Conservation (phyloP, 441 rosid species). For the Pelargonium australe region DNA sequence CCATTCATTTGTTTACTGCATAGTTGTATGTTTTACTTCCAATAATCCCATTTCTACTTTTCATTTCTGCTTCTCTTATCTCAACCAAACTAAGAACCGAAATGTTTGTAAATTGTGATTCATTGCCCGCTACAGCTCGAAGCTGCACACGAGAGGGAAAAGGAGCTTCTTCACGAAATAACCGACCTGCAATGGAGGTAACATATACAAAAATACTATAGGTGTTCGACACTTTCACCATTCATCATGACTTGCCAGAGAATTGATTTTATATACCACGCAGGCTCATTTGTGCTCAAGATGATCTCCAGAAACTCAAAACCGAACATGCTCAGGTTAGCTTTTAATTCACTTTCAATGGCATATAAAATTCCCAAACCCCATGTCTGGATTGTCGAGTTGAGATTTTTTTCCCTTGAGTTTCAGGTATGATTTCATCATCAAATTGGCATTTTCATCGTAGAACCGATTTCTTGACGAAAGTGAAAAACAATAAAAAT, state of each 20-base stretch:
- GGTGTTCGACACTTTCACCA: not conserved
- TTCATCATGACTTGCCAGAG: not conserved
- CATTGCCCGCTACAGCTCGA: slow-evolving; percentile 49
- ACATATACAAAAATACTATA: not conserved
- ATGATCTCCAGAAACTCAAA: slow-evolving; percentile 74
- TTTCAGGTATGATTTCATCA: too few relatives aligned
- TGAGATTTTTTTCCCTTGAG: too few relatives aligned
- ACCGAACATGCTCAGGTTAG: slow-evolving; percentile 65
- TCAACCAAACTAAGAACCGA: too few relatives aligned
- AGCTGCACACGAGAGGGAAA: slow-evolving; percentile 82
- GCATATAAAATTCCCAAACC: not conserved
- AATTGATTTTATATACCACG: slow-evolving; percentile 6
- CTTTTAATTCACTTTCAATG: not conserved
- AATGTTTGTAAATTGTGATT: too few relatives aligned
- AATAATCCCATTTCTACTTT: too few relatives aligned
- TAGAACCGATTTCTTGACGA: too few relatives aligned
- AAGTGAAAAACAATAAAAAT: too few relatives aligned
- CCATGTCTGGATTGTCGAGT: too few relatives aligned
- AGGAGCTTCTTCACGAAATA: slow-evolving; percentile 72
- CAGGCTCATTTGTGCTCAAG: slow-evolving; percentile 79
- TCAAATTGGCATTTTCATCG: too few relatives aligned
- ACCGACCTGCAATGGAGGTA: slow-evolving; percentile 90
- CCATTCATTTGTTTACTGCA: too few relatives aligned
- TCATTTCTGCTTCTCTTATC: too few relatives aligned
- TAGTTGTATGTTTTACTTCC: too few relatives aligned